Base-by-base conservation (phyloP, 2,329 filamentous ascomycete species). In the Pochonia chlamydosporia region DNA sequence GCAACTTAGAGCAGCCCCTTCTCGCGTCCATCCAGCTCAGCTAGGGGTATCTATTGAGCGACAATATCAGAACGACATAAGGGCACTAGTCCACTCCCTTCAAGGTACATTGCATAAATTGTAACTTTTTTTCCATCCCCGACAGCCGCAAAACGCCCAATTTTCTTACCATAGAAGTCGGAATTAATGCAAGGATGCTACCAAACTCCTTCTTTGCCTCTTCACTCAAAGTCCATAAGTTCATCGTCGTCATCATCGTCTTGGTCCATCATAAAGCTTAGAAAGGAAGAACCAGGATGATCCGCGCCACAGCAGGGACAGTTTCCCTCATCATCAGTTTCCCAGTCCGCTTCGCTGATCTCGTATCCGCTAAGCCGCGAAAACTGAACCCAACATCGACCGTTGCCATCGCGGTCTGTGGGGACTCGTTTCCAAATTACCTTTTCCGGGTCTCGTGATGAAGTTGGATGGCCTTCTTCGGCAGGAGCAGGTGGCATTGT, bases 341-440 rank as follows among this genome's bases (percentile, higher is more conserved):
- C 59, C 49, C 59, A 62, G 9, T 66, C 64, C 11, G 52, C 23
- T 21, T 63, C 58, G 31, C 54, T 59, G 51, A 65, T 56, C 54
- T 67, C 64, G 47, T 69, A 67, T 23, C 69, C 69, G 25, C 58
- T 67, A 42, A 53, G 60, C 26, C 68, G 62, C 43, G 63, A 69
- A 52, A 78, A 79, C 30, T 76, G 65, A 14, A 66, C 61, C 75
- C 74, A 79, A n/a, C 62, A 57, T 20, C 75, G 73, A 26, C 68
- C 59, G 13, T 63, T 55, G 0, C 51, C 54, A 47, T 72, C 70
- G 16, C 71, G 67, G 16, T 59, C 60, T 4, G 64, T 40, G 1
- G 75, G 76, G 1, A 78, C 68, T 11, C 63, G 68, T 56, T 77
- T 79, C 73, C 74, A 79, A 18, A 79, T 68, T 3, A 75, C 70